Base-by-base conservation (phyloP, 768 basidiomycete species). In the Amanita phalloides region DNA sequence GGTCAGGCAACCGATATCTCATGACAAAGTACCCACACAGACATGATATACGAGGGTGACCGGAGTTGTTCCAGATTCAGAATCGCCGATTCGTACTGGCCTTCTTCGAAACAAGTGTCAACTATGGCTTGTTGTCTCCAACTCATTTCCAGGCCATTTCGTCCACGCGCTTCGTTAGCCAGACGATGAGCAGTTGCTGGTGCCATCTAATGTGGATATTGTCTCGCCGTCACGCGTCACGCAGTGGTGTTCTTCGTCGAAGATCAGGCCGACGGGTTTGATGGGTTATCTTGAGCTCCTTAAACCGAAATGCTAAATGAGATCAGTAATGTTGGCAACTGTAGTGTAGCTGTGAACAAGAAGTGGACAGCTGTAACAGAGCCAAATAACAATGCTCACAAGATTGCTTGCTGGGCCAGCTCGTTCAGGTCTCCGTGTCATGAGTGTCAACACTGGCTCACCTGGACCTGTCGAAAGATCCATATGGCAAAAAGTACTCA, bases 21-120 rank as follows among this genome's bases (percentile, higher is more conserved):
- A 23, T 14, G 44, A 45, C 21, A 33, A 35, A 26, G 47, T 25
- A 68, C 83, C 61, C 62, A 85, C 86, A 68, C 59, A 9, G 76
- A 75, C 6, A 85, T 86, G 48, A 66, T 78, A 64, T 74, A 73
- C 23, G 72, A 66, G n/a, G 74, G 61, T 0, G 78, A 76, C 43
- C 82, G 78, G 2, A 89, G 63, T 53, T 82, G 80, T 53, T 79
- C 78, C 1, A 90, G 73, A 25, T 77, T 65, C 11, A 71, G 67
- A 26, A 87, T 81, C 6, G 79, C 87, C 4, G 77, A 71, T 57
- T 86, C 81, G 56, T 84, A 86, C 53, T 87, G 84, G 14, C 81
- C 79, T 62, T 90, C 87, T 58, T 90, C 87, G 17, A 89, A 77
- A 53, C 82, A 82, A 49, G 74, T 80, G 60, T 89, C 84, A 17